Base-by-base conservation (phyloP, 2,329 filamentous ascomycete species). In the Volutella citrinella region DNA sequence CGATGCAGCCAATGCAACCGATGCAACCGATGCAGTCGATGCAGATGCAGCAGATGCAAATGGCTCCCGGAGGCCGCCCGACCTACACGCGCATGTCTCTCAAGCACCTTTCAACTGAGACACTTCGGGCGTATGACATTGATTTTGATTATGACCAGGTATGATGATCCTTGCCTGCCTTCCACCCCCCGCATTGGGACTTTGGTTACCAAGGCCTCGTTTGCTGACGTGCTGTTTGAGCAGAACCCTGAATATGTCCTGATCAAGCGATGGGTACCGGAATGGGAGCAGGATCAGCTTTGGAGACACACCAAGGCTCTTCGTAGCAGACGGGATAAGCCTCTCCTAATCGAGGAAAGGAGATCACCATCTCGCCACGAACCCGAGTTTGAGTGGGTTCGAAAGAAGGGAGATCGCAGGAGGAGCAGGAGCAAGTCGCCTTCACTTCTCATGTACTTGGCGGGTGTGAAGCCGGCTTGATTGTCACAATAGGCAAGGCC, bases 231-330 rank as follows among this genome's bases (percentile, higher is more conserved):
- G 21, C 10, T 30, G 13, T 10, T 22, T 9, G 9, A 7, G 25
- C 46, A 80, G 70, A 81, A 89, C 51, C 72, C 77, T 13, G 78
- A 84, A 28, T 89, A 78, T 48, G 68, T 89, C 35, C 61, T 90
- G 39, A 84, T 89, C 63, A 85, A 84, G 60, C 72, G 79, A 36
- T 86, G 78, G 78, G 78, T 89, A 32, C 75, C 78, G 5, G 80
- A 87, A 48, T 74, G 76, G 42, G 76, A 87, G 55, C 84, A 87
- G 52, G 76, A 87, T 38, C 66, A 78, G 36, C 72, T 88, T 30
- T 90, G 85, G 73, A 73, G 77, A 26, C 83, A 89, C 61, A 87
- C 84, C 4, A 72, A 71, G 42, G 65, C 72, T 26, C 57, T 87
- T 43, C 79, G 80, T n/a, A 74, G 80, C 51, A 70, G 68, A 54